Evolutionary conservation across 805 yeast genomes (phyloP).

Genomic region (Pichia ethanolica): DNA sequence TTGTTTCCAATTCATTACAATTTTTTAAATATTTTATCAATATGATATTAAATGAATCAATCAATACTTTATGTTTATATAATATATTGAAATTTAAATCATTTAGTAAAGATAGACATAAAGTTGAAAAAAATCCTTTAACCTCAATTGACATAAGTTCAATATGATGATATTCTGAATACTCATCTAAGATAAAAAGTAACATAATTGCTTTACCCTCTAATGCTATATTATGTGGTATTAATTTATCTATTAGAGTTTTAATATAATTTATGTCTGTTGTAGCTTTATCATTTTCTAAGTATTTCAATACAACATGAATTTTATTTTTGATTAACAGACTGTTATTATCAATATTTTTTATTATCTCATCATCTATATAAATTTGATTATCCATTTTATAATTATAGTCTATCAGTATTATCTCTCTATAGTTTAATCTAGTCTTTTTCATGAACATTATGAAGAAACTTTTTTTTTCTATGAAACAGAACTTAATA

Average conservation of each 20-base stretch:
- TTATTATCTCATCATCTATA: neutral
- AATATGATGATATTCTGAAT: neutral
- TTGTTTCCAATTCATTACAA: slow-evolving; percentile 3
- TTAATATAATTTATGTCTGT: slow-evolving; percentile 3
- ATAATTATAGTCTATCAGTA: neutral
- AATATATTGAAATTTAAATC: slow-evolving; percentile 1
- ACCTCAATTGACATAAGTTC: neutral
- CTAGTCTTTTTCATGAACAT: too few relatives aligned
- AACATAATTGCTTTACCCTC: neutral
- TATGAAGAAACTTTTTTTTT: too few relatives aligned
- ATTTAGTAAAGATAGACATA: slow-evolving; percentile 1
- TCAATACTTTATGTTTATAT: neutral
- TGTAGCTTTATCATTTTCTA: neutral
- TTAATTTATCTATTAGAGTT: neutral
- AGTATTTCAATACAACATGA: neutral
- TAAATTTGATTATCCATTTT: too few relatives aligned
- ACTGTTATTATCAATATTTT: neutral
- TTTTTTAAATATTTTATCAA: neutral
- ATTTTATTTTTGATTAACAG: neutral
- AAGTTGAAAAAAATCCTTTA: neutral
- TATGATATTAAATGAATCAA: slow-evolving; percentile 4
- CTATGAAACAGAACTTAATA: too few relatives aligned
- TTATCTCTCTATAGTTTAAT: too few relatives aligned
- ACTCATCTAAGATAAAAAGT: slow-evolving; percentile 2
- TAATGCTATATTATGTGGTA: neutral